phyloP scores from a whole-genome alignment of 805 yeast genomes.

The Yamadazyma tumulicola region DNA sequence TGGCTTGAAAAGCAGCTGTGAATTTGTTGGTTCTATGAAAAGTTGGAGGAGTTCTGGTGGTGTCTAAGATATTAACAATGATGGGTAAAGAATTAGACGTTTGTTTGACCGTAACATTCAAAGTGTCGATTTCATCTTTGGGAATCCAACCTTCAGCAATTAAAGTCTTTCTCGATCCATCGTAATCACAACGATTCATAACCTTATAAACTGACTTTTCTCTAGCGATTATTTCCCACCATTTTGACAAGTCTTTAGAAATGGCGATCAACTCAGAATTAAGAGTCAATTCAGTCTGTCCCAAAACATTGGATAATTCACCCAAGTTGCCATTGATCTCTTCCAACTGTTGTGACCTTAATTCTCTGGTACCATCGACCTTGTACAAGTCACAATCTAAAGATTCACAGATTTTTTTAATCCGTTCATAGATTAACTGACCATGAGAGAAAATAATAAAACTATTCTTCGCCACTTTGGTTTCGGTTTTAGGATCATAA shows the following conservation, averaged over 20 bases:
- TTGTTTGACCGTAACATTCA: slow-evolving; percentile 63
- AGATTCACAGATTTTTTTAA: slow-evolving; percentile 82
- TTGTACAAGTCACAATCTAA: slow-evolving; percentile 76
- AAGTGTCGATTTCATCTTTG: slow-evolving; percentile 61
- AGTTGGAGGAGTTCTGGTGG: slow-evolving; percentile 90
- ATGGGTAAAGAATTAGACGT: slow-evolving; percentile 58
- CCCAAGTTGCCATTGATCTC: slow-evolving; percentile 24
- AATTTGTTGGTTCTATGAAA: slow-evolving; percentile 92
- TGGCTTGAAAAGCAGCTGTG: slow-evolving; percentile 87
- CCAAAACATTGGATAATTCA: slow-evolving; percentile 34
- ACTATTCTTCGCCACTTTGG: slow-evolving; percentile 66
- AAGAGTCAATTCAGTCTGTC: slow-evolving; percentile 54
- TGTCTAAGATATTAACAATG: slow-evolving; percentile 55
- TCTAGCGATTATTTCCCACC: slow-evolving; percentile 60
- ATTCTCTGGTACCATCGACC: slow-evolving; percentile 41
- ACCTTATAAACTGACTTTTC: slow-evolving; percentile 82
- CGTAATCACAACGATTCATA: slow-evolving; percentile 76
- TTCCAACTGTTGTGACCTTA: slow-evolving; percentile 28
- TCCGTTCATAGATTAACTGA: slow-evolving; percentile 62
- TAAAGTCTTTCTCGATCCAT: slow-evolving; percentile 77
- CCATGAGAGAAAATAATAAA: slow-evolving; percentile 95
- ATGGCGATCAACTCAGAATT: slow-evolving; percentile 75
- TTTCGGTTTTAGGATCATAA: slow-evolving; percentile 56
- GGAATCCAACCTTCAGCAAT: slow-evolving; percentile 98
- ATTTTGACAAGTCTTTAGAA: slow-evolving; percentile 68